Base-by-base conservation (phyloP, 2,329 filamentous ascomycete genomes). In the Penicillium expansum region DNA sequence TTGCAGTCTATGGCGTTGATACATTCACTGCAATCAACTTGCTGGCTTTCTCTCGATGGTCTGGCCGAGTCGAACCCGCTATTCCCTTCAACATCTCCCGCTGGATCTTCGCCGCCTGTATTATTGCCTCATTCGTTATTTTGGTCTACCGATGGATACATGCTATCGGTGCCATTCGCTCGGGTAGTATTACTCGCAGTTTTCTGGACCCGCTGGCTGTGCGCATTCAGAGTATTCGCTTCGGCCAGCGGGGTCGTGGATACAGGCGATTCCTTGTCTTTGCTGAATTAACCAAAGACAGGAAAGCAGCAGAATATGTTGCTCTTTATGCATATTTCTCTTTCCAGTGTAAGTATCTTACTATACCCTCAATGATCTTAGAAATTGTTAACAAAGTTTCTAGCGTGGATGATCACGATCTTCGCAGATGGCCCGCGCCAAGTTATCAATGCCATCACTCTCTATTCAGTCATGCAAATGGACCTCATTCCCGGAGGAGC, bases 31-130 rank as follows among this genome's bases (percentile, higher is more conserved):
- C 92, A 60, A 84, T 97, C 76, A 95, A 96, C 62, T 81, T 99
- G 39, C 83, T 99, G 49, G 89, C 84, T 55, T 97, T 96, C 77
- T 86, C 95, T 77, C 86, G 86, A 58, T 97, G 92, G 92, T 90
- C 91, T 1, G 91, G 89, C 52, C 83, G 90, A 64, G 89, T 97
- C 65, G 78, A 91, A 65, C 92, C 92, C 1, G 83, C 84, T 39
- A 88, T 97, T 62, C 83, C 86, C 4, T 86, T 95, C 69, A 78
- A 85, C 48, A 83, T 93, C 52, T 89, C 91, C 13, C 95, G 94
- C 77, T 97, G 92, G 92, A 92, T 99, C 72, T 99, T 97, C 72
- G 89, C 91, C 29, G 84, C 86, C 55, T 96, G 92, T 73, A 97
- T 99, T 70, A 88, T 97, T 62, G 81, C 94, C 35, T 97, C 92